Conservation (phyloP, 306 rosid genomes). For the Trifolium fragiferum region DNA sequence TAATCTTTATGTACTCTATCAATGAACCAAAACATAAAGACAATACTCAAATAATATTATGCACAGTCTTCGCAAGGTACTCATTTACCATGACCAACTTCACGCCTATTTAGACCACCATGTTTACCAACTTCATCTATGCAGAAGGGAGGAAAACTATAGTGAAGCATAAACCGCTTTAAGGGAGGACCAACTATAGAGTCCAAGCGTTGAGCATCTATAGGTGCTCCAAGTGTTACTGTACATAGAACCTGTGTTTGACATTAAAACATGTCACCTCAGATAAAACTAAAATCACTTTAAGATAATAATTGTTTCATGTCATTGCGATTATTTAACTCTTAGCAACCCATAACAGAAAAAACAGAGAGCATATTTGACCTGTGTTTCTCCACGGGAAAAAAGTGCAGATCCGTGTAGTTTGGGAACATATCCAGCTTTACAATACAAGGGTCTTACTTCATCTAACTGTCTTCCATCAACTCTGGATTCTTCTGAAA, state of each 20-base stretch:
- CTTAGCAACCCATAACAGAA: conserved; percentile 35
- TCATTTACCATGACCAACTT: conserved; percentile 95
- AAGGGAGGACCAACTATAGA: conserved; percentile 86
- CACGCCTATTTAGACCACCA: conserved; percentile 93
- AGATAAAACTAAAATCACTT: conserved; percentile 34
- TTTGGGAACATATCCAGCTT: conserved; percentile 68
- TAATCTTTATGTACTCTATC: not conserved
- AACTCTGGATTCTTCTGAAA: conserved; percentile 78
- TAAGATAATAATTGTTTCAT: not conserved
- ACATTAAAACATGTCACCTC: conserved; percentile 32
- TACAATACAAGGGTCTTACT: conserved; percentile 94
- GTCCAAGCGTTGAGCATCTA: conserved; percentile 90
- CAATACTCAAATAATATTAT: conserved; percentile 21
- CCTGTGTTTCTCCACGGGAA: conserved; percentile 97
- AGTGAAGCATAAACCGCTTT: conserved; percentile 98
- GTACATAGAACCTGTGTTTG: conserved; percentile 83
- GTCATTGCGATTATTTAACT: conserved; percentile 1
- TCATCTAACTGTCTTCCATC: conserved; percentile 95
- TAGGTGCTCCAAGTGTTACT: conserved; percentile 93
- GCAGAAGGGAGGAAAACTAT: conserved; percentile 94
- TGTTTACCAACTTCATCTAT: conserved; percentile 92
- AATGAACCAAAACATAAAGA: not conserved
- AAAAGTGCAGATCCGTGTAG: conserved; percentile 92
- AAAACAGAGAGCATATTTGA: conserved; percentile 36
- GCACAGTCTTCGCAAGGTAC: conserved; percentile 27